Percentiles rank a stretch among this genome's conserved stretches.
phyloP scores from a whole-genome alignment of 495 filamentous ascomycete species.

The Neurospora sp. region DNA sequence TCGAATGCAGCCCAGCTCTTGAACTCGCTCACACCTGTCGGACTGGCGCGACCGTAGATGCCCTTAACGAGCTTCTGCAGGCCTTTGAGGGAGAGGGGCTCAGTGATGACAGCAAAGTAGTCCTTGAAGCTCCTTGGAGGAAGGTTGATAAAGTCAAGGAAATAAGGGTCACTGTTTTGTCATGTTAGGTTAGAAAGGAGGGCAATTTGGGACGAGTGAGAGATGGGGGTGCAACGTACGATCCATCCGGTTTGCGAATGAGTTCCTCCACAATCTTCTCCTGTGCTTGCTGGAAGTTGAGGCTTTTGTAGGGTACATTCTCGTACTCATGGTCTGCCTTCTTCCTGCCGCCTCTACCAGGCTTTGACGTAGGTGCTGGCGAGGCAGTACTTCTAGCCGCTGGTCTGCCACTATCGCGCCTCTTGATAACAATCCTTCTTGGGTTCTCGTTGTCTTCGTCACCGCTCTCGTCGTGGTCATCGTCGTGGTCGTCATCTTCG shows the following conservation, averaged over 20 bases:
- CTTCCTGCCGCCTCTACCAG: constrained; percentile 11
- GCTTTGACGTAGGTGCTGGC: neutral
- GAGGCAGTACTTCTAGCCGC: neutral
- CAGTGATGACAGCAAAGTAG: constrained; percentile 66
- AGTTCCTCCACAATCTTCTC: constrained; percentile 67
- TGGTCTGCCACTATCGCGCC: constrained; percentile 20
- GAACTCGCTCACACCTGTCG: constrained; percentile 58
- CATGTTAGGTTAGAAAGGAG: constrained; percentile 17
- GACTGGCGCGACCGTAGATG: constrained; percentile 50
- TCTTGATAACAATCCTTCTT: constrained; percentile 22
- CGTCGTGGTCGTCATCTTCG: constrained; percentile 16
- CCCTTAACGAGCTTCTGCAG: constrained; percentile 64
- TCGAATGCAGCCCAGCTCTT: constrained; percentile 74
- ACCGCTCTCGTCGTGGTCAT: constrained; percentile 24
- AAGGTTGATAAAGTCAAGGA: constrained; percentile 55
- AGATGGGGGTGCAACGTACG: constrained; percentile 36
- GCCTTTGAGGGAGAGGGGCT: constrained; percentile 60
- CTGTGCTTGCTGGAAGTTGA: constrained; percentile 69
- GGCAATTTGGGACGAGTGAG: neutral
- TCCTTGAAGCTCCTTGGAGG: constrained; percentile 54
- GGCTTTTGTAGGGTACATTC: constrained; percentile 46
- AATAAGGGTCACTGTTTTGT: constrained; percentile 42
- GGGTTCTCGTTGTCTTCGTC: constrained; percentile 22
- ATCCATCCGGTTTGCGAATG: constrained; percentile 49
- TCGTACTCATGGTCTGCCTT: constrained; percentile 43